Base-by-base conservation (phyloP, 2,329 filamentous ascomycete genomes). In the Colletotrichum plurivorum region DNA sequence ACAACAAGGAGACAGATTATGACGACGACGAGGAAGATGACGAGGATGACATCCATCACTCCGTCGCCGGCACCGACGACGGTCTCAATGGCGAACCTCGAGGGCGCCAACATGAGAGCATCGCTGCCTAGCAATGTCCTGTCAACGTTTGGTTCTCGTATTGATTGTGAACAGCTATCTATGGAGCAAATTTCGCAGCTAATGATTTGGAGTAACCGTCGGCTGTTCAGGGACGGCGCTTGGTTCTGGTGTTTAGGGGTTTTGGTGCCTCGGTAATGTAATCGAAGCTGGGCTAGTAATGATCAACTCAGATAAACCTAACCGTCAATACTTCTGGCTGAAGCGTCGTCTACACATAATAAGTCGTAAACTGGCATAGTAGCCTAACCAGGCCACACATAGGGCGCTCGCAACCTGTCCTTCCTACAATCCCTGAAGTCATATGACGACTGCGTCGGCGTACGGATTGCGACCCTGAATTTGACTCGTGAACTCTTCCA, bases 401-500 rank as follows among this genome's bases (percentile, higher is more conserved):
- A 36, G 31, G 31, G 10, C 31, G 10, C 15, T 15, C 2, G 41
- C 13, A 43, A 15, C 5, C 41, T 13, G 18, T 25, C 46, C 46
- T 49, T 18, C 18, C 46, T 49, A 4, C 9, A 3, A n/a, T 52
- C 6, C 6, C 22, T 5, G 1, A 46, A 7, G 9, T 45, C 22
- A 57, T 16, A 49, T 18, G 6, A 53, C 22, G 12, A 41, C 41
- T 13, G 45, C 22, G 2, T 53, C 57, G 49, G 49, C 49, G 13
- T 72, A 72, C 8, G 69, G 69, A 16, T 71, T 67, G 7, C 43
- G 49, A 3, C 58, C 65, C 46, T 56, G 80, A 59, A 84, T 75
- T 75, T 90, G 88, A 70, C 89, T 90, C 2, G 81, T 80, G 76
- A 91, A 92, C 72, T 95, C 92, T 77, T 98, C 94, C 54, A 96